phyloP scores from a whole-genome alignment of 805 yeast genomes.

The Kluyveromyces nonfermentans region DNA sequence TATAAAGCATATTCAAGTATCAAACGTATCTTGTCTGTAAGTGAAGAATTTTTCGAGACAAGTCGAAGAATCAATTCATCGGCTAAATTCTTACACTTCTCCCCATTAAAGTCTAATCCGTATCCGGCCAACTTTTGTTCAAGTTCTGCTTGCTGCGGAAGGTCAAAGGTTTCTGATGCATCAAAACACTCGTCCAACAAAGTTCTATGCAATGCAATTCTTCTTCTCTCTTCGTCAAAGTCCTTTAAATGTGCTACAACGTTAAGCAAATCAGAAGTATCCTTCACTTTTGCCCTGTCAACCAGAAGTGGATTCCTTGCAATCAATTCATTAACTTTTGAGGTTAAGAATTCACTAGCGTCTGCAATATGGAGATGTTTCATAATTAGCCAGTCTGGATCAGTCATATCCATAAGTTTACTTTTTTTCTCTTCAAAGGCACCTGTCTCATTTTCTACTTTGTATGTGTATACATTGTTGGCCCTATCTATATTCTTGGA shows the following conservation, averaged over 20 bases:
- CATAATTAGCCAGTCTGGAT: conserved; percentile 61
- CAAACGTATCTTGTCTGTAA: conserved; percentile 64
- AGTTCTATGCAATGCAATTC: conserved; percentile 49
- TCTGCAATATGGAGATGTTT: conserved; percentile 71
- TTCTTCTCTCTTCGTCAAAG: conserved; percentile 57
- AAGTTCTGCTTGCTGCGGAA: conserved; percentile 69
- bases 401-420: conserved; percentile 43
- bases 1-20: conserved; percentile 67
- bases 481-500: conserved; percentile 35
- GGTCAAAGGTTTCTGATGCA: conserved; percentile 44
- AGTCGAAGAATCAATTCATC: conserved; percentile 52
- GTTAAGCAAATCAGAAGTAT: conserved; percentile 62
- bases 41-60: conserved; percentile 37
- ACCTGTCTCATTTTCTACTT: conserved; percentile 46
- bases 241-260: conserved; percentile 64
- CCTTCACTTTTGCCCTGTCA: conserved; percentile 53
- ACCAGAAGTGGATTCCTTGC: conserved; percentile 68
- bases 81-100: conserved; percentile 47
- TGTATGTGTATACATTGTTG: conserved; percentile 42
- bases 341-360: conserved; percentile 52
- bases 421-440: conserved; percentile 36
- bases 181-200: conserved; percentile 58
- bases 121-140: conserved; percentile 76
- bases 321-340: conserved; percentile 53
- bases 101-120: conserved; percentile 62